Base-by-base conservation (phyloP, 2,329 filamentous ascomycete species). In the Colletotrichum truncatum region DNA sequence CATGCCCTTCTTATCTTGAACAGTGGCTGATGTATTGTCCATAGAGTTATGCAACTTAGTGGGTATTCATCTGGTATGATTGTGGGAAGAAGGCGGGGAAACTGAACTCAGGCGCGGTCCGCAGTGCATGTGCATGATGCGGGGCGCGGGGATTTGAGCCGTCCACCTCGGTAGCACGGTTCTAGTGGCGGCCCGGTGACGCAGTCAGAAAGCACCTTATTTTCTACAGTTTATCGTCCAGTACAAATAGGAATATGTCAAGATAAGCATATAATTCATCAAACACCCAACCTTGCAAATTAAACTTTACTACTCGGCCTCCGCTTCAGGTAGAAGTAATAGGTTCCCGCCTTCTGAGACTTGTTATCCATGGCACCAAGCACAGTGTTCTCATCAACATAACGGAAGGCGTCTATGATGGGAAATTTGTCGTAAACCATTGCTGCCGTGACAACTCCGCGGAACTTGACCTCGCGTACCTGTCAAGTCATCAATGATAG, bases 361-460 rank as follows among this genome's bases (percentile, higher is more conserved):
- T 71, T 72, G 12, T 39, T 67, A 36, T 75, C 73, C 73, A 75
- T 73, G 3, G 71, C 70, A 2, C 73, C 74, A 3, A 71, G 39
- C 1, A 76, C 66, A 16, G 70, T 67, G 10, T 71, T 63, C 2
- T 74, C 71, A 6, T 69, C 62, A 10, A 76, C 73, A 21, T 67
- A 67, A 0, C 73, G 71, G 60, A 76, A 76, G 10, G 68, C 63
- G n/a, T 75, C 73, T 18, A 75, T 73, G 53, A 75, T 74, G 4
- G 74, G 73, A 3, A 68, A 54, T 4, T 70, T 69, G 46, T 76
- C 71, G 52, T 75, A 76, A 4, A 75, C 67, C 70, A 75, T 73
- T 10, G 73, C 70, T 2, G 73, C 66, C 4, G 74, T 72, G 8
- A 74, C 66, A 3, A 73, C 55, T 10, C 64, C 72, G 6, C 72